Base-by-base conservation (phyloP, 345 rosid genomes). In the Sisymbrium irio region DNA sequence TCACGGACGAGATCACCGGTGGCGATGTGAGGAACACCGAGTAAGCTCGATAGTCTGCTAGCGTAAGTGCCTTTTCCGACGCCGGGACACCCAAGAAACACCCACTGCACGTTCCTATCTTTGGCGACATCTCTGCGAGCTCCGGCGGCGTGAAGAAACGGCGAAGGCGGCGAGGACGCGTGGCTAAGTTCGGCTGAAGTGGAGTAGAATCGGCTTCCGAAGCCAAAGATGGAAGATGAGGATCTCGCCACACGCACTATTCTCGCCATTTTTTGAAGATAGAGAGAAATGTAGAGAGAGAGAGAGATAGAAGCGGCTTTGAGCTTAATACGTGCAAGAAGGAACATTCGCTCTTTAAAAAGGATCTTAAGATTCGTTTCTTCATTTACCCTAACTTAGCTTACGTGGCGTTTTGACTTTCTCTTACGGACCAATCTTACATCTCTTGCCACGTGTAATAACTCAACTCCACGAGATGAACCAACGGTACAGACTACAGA, bases 51-150 rank as follows among this genome's bases (percentile, higher is more conserved):
- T n/a, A 95, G 84, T 41, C 94, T 90, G 58, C 96, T 86, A n/a
- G 98, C 98, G 69, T 95, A 92, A 1, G 97, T 92, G n/a, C 99
- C 99, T 75, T 92, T 92, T 5, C 99, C 99, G 4, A 95, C 99
- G 44, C 97, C 97, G 0, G 99, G 98, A 57, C 88, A 87, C 5
- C 99, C 99, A 2, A 95, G 85, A 58, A 95, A 95, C 69, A 92
- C 89, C 99, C 97, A 95, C 74, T 95, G 97, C 7, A 95, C 87
- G 56, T 85, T 88, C 59, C 94, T 72, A 37, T 86, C 85, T 57
- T 78, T 79, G 3, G 89, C 80, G 69, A 74, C 85, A 35, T 39
- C 71, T 46, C 81, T 85, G 18, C 69, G 14, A 36, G 79, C 58
- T 32, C 67, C 69, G 25, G 64, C 72, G 65, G 39, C 66, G 70